phyloP scores from a whole-genome alignment of 208 protist genomes.

The Wallacemonas sp. region DNA sequence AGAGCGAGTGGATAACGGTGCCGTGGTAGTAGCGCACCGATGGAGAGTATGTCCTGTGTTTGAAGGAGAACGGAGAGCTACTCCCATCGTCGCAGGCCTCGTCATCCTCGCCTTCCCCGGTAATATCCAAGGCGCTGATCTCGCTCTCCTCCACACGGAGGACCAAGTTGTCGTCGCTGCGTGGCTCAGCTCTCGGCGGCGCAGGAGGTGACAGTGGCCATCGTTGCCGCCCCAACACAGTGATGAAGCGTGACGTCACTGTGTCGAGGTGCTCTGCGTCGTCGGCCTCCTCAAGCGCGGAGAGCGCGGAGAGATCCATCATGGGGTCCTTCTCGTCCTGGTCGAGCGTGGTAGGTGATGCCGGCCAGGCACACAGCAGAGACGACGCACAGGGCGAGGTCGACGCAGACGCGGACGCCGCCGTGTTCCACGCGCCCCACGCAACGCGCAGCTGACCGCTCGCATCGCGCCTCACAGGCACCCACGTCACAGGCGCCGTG shows the following conservation, averaged over 20 bases:
- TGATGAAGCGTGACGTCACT: background rate
- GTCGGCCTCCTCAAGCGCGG: background rate
- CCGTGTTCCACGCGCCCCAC: constrained; percentile 6
- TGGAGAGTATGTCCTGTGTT: background rate
- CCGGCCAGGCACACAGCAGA: background rate
- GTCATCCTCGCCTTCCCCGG: background rate
- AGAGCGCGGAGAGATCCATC: constrained; percentile 1
- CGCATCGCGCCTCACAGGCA: constrained; percentile 1
- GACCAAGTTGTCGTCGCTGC: background rate
- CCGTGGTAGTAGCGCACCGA: background rate
- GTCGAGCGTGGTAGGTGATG: background rate
- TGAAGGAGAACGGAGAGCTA: background rate
- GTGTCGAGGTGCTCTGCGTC: background rate
- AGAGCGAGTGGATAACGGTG: background rate
- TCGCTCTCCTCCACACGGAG: constrained; percentile 8
- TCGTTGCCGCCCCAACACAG: background rate
- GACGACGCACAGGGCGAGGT: background rate
- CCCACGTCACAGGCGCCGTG: background rate
- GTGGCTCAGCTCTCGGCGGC: background rate
- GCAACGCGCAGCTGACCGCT: constrained; percentile 1
- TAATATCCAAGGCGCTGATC: constrained; percentile 1
- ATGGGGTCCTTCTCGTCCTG: background rate
- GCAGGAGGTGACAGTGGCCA: background rate
- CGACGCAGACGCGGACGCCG: background rate
- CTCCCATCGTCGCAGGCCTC: background rate